Evolutionary conservation across 345 rosid genomes (phyloP), one percentile per base, ranked within the genome.

Genomic region (Kernera saxatilis): DNA sequence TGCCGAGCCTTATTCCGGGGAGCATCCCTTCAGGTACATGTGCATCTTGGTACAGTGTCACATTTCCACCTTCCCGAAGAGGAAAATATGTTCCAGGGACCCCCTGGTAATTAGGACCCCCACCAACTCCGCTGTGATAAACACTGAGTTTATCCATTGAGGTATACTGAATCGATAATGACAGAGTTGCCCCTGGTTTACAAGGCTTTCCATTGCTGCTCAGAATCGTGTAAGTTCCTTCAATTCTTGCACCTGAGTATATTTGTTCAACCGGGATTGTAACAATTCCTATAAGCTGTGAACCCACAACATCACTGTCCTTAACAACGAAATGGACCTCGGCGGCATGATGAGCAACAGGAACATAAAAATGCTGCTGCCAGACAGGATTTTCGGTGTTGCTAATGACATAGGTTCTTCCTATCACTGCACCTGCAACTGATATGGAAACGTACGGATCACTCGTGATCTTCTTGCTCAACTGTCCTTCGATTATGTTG

Each of bases 1-100:
- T 45, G 64, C 86, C 94, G 32, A 93, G 96, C 70, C 33, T 72
- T 54, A 87, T 19, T 22, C 51, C 67, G 15, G 96, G 96, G 76
- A 93, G 97, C 13, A 58, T 81, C 30, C 96, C 94, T 70, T 93
- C 88, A 19, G 94, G 88, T 63, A 91, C 97, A 77, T 93, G 90
- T 21, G 97, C 97, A 78, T 93, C 98, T 83, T 93, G 98, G 78
- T 93, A 93, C 76, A 91, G 88, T 49, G 91, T 89, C 60, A 93
- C 92, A 5, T 30, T 81, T 46, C 92, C 94, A 46, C 96, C 91
- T 82, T 85, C 83, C 75, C 97, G 81, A 55, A 91, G 92, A 11
- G 98, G 98, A 76, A 91, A 93, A 78, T 93, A 93, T 32, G 98
- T 91, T 55, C 86, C 96, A 50, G 96, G 91, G n/a, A 91, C 97